Conservation (phyloP, 352 stramenopile genomes). For the Discostella stelligera region DNA sequence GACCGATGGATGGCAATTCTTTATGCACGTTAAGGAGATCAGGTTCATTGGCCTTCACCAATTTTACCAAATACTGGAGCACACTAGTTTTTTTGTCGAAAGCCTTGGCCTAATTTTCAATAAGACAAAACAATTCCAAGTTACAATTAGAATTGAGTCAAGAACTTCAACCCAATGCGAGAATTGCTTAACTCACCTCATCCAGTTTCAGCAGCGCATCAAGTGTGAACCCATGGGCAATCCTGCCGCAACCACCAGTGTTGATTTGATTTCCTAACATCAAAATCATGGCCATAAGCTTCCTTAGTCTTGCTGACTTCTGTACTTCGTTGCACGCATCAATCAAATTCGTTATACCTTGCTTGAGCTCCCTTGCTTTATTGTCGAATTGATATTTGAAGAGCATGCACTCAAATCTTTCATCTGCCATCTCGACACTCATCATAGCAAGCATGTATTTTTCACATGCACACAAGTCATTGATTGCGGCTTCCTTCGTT, state of each 20-base stretch:
- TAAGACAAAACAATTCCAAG: constrained; percentile 3
- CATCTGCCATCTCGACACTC: constrained; percentile 62
- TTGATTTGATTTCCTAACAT: constrained; percentile 96
- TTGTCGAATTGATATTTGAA: constrained; percentile 81
- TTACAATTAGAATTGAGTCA: constrained; percentile 7
- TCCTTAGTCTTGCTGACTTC: constrained; percentile 89
- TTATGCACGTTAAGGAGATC: constrained; percentile 89
- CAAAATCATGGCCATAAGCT: constrained; percentile 94
- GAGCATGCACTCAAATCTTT: constrained; percentile 80
- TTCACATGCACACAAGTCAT: constrained; percentile 79
- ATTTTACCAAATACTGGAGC: constrained; percentile 95
- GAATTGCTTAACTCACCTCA: constrained; percentile 61
- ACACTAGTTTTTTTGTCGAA: constrained; percentile 97
- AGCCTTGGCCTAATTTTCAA: constrained; percentile 79
- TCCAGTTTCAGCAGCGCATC: constrained; percentile 91
- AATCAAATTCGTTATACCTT: constrained; percentile 84
- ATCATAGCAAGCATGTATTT: constrained; percentile 84
- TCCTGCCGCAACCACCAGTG: constrained; percentile 83
- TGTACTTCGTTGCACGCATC: constrained; percentile 92
- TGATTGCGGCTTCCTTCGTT: constrained; percentile 56
- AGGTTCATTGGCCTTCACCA: constrained; percentile 94
- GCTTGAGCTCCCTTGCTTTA: constrained; percentile 85
- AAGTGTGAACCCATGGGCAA: constrained; percentile 93
- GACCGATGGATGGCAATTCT: constrained; percentile 86
- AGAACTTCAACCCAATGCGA: not conserved